phyloP scores from a whole-genome alignment of 306 rosid species.

The Prunus mume region DNA sequence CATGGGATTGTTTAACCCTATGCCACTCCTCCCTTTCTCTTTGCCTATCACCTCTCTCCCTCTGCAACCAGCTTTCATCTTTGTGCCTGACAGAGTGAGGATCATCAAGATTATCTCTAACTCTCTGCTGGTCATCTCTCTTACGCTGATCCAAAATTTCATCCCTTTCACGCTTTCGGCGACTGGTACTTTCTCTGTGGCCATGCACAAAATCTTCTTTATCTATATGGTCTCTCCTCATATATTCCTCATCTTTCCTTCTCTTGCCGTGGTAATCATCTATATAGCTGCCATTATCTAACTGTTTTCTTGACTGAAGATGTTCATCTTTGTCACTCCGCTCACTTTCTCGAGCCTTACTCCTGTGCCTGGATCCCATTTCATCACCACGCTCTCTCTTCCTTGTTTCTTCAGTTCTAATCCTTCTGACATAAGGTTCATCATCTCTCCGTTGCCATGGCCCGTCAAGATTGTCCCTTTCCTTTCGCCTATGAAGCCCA shows the following conservation, averaged over 20 bases:
- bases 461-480: conserved; percentile 70
- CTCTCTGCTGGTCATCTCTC: conserved; percentile 73
- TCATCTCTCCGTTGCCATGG: conserved; percentile 77
- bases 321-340: conserved; percentile 69
- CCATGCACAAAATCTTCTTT: conserved; percentile 74
- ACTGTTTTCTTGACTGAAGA: conserved; percentile 55
- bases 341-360: conserved; percentile 75
- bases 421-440: conserved; percentile 72
- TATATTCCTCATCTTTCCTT: conserved; percentile 84
- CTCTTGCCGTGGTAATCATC: conserved; percentile 87
- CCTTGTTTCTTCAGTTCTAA: conserved; percentile 74
- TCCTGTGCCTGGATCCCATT: conserved; percentile 53
- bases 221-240: conserved; percentile 68
- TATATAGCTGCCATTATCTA: conserved; percentile 78
- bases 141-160: conserved; percentile 70
- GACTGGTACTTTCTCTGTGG: conserved; percentile 57
- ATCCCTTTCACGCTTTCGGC: conserved; percentile 78
- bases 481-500: conserved; percentile 73
- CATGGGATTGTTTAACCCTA: conserved; percentile 70
- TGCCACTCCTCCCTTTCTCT: conserved; percentile 95
- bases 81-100: conserved; percentile 70
- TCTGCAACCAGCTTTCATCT: conserved; percentile 68
- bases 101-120: conserved; percentile 70
- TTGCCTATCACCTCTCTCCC: conserved; percentile 80
- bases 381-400: conserved; percentile 76